These are phyloP conservation scores for Kwoniella shandongensis DNA, from an alignment of 768 basidiomycete genomes.

Conservation along the genomic window DNA sequence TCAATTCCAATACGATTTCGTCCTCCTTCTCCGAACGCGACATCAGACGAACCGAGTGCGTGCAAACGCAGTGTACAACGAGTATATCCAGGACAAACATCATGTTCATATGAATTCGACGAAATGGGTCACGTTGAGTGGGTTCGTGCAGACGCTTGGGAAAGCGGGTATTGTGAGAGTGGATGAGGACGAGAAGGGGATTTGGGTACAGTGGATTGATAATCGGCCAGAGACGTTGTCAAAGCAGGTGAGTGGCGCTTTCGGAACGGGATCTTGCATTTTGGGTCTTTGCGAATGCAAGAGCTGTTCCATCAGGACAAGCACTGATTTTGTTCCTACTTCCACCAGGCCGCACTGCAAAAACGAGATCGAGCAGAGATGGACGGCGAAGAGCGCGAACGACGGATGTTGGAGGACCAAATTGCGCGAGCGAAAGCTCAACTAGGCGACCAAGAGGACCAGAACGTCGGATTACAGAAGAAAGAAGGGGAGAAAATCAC, in stretches of 20 bases:
- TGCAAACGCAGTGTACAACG: conserved; percentile 95
- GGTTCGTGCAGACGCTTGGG: conserved; percentile 87
- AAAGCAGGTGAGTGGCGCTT: conserved; percentile 66
- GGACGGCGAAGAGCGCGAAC: conserved; percentile 93
- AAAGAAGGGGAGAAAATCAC: conserved; percentile 46
- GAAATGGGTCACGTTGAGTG: conserved; percentile 95
- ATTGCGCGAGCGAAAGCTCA: conserved; percentile 73
- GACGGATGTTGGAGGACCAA: conserved; percentile 83
- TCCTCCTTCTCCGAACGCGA: conserved; percentile 83
- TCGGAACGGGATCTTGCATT: conserved; percentile 9
- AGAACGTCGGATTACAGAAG: conserved; percentile 38
- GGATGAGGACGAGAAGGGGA: conserved; percentile 98
- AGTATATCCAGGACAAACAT: conserved; percentile 88
- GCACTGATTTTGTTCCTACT: background rate
- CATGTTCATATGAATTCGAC: conserved; percentile 99
- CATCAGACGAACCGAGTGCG: conserved; percentile 93
- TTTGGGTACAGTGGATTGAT: conserved; percentile 97
- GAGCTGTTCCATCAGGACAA: conserved; percentile 60
- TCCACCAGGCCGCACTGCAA: conserved; percentile 50
- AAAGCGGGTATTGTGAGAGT: conserved; percentile 81
- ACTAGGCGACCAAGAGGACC: conserved; percentile 13
- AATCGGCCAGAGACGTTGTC: conserved; percentile 91
- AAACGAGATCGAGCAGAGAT: conserved; percentile 90
- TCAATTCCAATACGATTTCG: conserved; percentile 88
- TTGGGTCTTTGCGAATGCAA: conserved; percentile 58